phyloP scores from a whole-genome alignment of 2,329 filamentous ascomycete genomes.

The Aspergillus sp. region DNA sequence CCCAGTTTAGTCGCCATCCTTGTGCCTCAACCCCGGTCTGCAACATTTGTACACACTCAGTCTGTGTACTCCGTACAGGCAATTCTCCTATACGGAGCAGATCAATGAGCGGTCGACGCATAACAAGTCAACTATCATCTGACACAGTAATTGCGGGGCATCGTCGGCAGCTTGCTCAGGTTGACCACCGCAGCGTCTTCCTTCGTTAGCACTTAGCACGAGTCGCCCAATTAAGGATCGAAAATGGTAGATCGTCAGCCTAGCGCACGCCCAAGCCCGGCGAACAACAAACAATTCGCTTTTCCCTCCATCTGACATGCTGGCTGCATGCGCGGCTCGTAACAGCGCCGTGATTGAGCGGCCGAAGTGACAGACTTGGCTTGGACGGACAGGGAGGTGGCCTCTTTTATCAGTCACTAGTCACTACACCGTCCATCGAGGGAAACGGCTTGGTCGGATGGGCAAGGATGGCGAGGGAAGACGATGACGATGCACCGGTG shows the following conservation, averaged over 20 bases:
- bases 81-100: background rate
- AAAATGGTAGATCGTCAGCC: background rate
- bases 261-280: constrained; percentile 1
- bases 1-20: too few species aligned
- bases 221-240: background rate
- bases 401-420: background rate
- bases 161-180: constrained; percentile 6
- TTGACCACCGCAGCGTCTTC: background rate
- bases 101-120: constrained; percentile 1
- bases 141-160: constrained; percentile 14
- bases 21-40: too few species aligned
- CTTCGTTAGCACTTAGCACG: background rate
- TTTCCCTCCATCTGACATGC: constrained; percentile 3
- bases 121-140: constrained; percentile 13
- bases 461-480: too few species aligned
- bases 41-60: background rate
- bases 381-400: background rate
- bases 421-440: background rate
- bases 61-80: background rate
- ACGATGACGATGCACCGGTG: too few species aligned
- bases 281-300: background rate
- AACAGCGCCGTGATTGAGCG: background rate
- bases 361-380: background rate
- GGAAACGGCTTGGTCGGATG: too few species aligned
- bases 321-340: constrained; percentile 1